Percentiles rank a stretch among this genome's conserved stretches.
These are phyloP conservation scores for Limtongia smithiae DNA, from an alignment of 805 yeast genomes.

Conservation along the genomic window DNA sequence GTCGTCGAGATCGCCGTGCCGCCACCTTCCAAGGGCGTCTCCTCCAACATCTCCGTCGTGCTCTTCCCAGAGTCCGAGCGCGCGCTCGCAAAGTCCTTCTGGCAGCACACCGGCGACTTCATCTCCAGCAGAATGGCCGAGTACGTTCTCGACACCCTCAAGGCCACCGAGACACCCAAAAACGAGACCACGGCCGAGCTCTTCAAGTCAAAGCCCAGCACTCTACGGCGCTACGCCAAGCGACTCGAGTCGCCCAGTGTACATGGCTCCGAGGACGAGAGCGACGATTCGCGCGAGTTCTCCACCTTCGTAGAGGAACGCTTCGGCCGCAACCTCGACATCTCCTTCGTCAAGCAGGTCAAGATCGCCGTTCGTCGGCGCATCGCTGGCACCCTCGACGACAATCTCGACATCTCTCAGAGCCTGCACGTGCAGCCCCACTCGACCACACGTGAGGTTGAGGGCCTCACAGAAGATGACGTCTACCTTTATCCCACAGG, in stretches of 20 bases:
- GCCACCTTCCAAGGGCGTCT: slow-evolving; percentile 32
- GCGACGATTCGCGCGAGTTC: slow-evolving; percentile 26
- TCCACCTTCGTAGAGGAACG: slow-evolving; percentile 61
- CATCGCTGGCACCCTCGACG: slow-evolving; percentile 62
- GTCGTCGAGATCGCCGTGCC: slow-evolving; percentile 36
- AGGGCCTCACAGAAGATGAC: slow-evolving; percentile 51
- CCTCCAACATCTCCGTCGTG: slow-evolving; percentile 69
- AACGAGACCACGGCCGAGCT: slow-evolving; percentile 4
- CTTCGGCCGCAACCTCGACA: slow-evolving; percentile 83
- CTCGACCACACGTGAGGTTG: slow-evolving; percentile 23
- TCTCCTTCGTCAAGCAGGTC: slow-evolving; percentile 71
- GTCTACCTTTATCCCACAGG: slow-evolving; percentile 86
- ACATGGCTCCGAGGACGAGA: slow-evolving; percentile 18
- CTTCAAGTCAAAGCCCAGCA: slow-evolving; percentile 14
- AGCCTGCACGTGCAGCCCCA: slow-evolving; percentile 16
- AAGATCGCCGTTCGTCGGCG: slow-evolving; percentile 69
- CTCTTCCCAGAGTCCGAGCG: slow-evolving; percentile 62
- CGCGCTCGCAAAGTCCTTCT: slow-evolving; percentile 72
- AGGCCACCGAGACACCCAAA: slow-evolving; percentile 6
- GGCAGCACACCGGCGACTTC: slow-evolving; percentile 99
- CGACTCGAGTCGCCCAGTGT: slow-evolving; percentile 6
- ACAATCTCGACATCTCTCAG: slow-evolving; percentile 34
- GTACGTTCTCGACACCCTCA: slow-evolving; percentile 54
- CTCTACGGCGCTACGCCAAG: slow-evolving; percentile 25
- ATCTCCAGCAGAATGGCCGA: slow-evolving; percentile 86